Evolutionary conservation across 345 rosid genomes (phyloP).

Genomic region (Anacardium occidentale): DNA sequence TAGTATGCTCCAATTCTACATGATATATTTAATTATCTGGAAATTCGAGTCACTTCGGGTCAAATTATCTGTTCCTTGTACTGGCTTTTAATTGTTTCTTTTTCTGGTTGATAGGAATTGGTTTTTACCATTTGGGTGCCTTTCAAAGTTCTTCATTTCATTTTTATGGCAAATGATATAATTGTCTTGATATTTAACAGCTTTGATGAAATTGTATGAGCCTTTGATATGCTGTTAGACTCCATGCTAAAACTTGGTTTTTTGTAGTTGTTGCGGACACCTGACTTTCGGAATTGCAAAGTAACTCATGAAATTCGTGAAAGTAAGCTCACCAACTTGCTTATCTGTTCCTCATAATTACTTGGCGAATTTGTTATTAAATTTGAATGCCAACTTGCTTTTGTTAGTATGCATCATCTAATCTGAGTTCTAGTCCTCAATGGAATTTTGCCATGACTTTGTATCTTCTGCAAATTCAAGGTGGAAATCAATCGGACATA

Average conservation of each 20-base stretch:
- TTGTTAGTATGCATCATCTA: background rate
- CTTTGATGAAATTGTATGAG: background rate
- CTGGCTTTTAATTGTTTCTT: background rate
- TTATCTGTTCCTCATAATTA: slow-evolving; percentile 4
- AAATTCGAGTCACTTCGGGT: no score
- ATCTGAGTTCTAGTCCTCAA: background rate
- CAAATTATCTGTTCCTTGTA: background rate
- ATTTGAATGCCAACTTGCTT: background rate
- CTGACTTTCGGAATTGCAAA: slow-evolving; percentile 60
- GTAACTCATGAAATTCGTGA: slow-evolving; percentile 67
- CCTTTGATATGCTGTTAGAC: background rate
- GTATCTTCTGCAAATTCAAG: background rate
- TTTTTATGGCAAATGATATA: background rate
- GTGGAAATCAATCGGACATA: background rate
- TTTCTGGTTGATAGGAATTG: background rate
- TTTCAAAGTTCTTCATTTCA: background rate
- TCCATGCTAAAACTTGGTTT: background rate
- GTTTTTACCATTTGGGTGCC: background rate
- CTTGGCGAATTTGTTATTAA: background rate
- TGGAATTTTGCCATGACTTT: background rate
- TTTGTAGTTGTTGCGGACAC: slow-evolving; percentile 57
- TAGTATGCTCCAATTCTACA: background rate
- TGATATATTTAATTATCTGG: background rate
- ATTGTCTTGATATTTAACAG: slow-evolving; percentile 1
- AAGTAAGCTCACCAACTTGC: slow-evolving; percentile 43